Evolutionary conservation across 2,329 filamentous ascomycete species (phyloP), one percentile per base, ranked within the genome.

Genomic region (Colletotrichum ledebouriae): DNA sequence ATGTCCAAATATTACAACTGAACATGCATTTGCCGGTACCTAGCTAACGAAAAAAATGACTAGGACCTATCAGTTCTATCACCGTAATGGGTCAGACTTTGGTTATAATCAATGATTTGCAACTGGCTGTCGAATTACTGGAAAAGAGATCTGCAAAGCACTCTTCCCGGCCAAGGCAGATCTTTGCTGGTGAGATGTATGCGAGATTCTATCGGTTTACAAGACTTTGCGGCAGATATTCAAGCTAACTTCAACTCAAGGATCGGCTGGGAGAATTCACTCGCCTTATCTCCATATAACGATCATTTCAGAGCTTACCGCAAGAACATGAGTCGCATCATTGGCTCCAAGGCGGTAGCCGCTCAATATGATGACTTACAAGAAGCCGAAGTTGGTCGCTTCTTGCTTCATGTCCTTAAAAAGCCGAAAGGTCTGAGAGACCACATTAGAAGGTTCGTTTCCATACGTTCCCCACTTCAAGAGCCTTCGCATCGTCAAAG

Each of bases 401-500:
- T 85, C 47, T 73, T 86, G 11, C 73, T 82, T 29, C 79, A 80
- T 10, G 70, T 83, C 0, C 72, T 83, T 17, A 72, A 81, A 0
- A 74, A 78, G 0, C 83, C 81, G 0, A 71, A 78, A 3, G 70
- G 76, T 0, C 67, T 84, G 13, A 42, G 78, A 0, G 65, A 80
- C 4, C 83, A 86, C 53, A 77, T 86, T 7, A 76, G 77, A 63
- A 83, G 75, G 81, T 81, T 66, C 60, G 77, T 75, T 1, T n/a
- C 6, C 29, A 7, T 17, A 5, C 37, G 6, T 2, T 29, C 2
- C 29, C 29, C 6, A 29, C 7, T 29, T 7, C 29, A 29, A 6
- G 6, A 29, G 7, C 29, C 29, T 29, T 4, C 6, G 6, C 29
- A 29, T 29, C 6, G 3, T 9, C 29, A 29, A 29, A 29, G 6